A percentile compares a stretch with the other conserved stretches of the same genome.
These are phyloP conservation scores for Begonia loranthoides DNA, from an alignment of 306 rosid species.

Conservation along the genomic window DNA sequence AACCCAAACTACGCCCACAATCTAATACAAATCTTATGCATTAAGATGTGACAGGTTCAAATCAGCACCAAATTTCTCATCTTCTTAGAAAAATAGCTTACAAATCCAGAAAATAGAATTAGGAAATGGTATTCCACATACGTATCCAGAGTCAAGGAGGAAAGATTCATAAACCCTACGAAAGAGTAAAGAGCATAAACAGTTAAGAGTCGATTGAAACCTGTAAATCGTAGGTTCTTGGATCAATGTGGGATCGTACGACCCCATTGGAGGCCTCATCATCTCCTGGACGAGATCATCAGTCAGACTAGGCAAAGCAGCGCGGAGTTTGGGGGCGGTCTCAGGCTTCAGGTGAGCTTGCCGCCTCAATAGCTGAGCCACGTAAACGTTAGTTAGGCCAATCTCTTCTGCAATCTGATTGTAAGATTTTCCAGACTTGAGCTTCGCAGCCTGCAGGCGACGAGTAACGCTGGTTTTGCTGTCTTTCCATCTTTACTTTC, in stretches of 20 bases:
- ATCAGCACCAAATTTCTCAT: too few species aligned
- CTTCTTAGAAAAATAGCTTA: too few species aligned
- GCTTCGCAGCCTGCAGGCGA: slow-evolving; percentile 33
- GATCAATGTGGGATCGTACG: slow-evolving; percentile 67
- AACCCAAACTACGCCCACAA: too few species aligned
- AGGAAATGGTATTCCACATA: too few species aligned
- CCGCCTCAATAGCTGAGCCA: slow-evolving; percentile 73
- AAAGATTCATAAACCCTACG: neutral
- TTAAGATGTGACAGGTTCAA: too few species aligned
- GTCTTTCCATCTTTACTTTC: slow-evolving; percentile 26
- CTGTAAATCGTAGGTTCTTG: slow-evolving; percentile 84
- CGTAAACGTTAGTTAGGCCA: slow-evolving; percentile 87
- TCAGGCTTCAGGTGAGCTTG: slow-evolving; percentile 80
- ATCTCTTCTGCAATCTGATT: slow-evolving; percentile 58
- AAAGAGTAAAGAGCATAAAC: neutral
- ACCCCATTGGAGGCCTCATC: slow-evolving; percentile 72
- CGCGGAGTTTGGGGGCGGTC: slow-evolving; percentile 45
- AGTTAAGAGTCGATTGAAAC: slow-evolving; percentile 12
- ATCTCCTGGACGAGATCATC: slow-evolving; percentile 35
- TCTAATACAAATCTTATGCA: too few species aligned
- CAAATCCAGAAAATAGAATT: neutral
- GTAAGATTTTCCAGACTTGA: slow-evolving; percentile 48
- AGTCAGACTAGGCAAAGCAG: slow-evolving; percentile 60
- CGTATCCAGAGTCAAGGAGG: neutral
- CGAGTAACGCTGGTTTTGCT: slow-evolving; percentile 17